Conservation (phyloP, 1,284 basidiomycete genomes). For the Meripilus lineatus region DNA sequence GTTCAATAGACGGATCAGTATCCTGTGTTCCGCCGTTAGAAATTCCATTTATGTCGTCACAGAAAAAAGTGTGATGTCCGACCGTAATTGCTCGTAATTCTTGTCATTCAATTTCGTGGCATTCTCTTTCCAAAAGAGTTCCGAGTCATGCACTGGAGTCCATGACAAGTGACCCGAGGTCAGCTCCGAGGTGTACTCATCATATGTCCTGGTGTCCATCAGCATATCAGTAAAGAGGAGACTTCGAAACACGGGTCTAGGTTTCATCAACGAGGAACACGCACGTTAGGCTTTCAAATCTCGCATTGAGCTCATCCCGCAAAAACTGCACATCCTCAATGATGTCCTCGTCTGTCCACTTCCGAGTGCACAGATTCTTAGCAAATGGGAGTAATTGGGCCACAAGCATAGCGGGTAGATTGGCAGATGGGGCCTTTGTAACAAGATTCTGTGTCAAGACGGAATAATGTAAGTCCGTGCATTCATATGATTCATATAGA, state of each 20-base stretch:
- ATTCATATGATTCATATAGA: conserved; percentile 1
- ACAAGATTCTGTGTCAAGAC: conserved; percentile 72
- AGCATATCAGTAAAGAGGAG: too few species aligned
- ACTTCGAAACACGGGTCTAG: too few species aligned
- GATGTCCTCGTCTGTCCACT: conserved; percentile 95
- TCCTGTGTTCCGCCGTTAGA: conserved; percentile 36
- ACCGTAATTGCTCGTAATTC: conserved; percentile 81
- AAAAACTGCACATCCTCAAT: conserved; percentile 88
- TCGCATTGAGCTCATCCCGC: conserved; percentile 73
- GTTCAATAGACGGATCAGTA: conserved; percentile 67
- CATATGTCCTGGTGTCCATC: conserved; percentile 90
- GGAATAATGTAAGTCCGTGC: background rate
- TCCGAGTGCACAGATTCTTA: conserved; percentile 79
- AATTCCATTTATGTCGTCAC: background rate
- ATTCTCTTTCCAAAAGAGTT: conserved; percentile 98
- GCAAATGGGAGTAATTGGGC: conserved; percentile 83
- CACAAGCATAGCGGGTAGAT: conserved; percentile 91
- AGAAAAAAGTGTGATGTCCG: conserved; percentile 15
- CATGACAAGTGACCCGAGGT: conserved; percentile 88
- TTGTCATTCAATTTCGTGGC: conserved; percentile 79
- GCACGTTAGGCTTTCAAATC: conserved; percentile 87
- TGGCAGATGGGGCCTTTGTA: conserved; percentile 73
- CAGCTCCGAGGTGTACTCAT: conserved; percentile 93
- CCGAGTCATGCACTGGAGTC: conserved; percentile 94
- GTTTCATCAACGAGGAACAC: conserved; percentile 21